Evolutionary conservation across 1,139 yeast genomes (phyloP).

Genomic region (Suhomyces chickasaworum): DNA sequence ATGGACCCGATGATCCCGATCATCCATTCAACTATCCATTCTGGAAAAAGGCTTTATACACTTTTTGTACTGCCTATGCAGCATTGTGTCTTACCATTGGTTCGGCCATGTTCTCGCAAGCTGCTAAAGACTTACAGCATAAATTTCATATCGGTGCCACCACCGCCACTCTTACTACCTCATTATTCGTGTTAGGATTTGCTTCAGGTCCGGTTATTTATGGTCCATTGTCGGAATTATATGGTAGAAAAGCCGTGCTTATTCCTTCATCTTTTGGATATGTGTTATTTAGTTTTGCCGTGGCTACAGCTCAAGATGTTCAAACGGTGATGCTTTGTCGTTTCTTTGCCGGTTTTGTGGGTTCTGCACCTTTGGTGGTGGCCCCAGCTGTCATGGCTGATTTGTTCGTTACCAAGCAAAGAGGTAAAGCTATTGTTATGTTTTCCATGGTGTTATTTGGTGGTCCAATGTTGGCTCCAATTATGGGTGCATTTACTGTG

Average conservation of each 20-base stretch:
- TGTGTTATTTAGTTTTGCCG: conserved; percentile 64
- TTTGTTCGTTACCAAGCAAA: conserved; percentile 56
- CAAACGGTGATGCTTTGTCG: conserved; percentile 75
- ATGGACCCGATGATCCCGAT: conserved; percentile 61
- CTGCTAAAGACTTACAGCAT: conserved; percentile 40
- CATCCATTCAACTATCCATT: conserved; percentile 66
- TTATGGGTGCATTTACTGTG: conserved; percentile 37
- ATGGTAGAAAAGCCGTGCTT: conserved; percentile 66
- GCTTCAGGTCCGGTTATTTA: conserved; percentile 81
- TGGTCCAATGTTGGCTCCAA: conserved; percentile 78
- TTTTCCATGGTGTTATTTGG: conserved; percentile 69
- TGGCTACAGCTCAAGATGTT: conserved; percentile 70
- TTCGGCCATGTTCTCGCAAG: conserved; percentile 65
- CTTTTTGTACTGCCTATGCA: conserved; percentile 22
- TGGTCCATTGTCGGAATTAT: conserved; percentile 79
- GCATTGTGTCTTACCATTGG: conserved; percentile 56
- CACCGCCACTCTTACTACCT: conserved; percentile 64
- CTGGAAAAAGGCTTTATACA: conserved; percentile 33
- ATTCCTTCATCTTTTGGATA: conserved; percentile 57
- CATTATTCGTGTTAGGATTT: conserved; percentile 76
- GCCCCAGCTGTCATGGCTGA: conserved; percentile 86
- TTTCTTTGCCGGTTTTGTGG: conserved; percentile 73
- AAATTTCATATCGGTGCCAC: conserved; percentile 54
- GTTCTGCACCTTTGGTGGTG: conserved; percentile 80
- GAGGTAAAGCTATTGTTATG: conserved; percentile 72